These are phyloP conservation scores for Nelumbo lutea DNA, from an alignment of 164 flowering plant species.

Conservation along the genomic window DNA sequence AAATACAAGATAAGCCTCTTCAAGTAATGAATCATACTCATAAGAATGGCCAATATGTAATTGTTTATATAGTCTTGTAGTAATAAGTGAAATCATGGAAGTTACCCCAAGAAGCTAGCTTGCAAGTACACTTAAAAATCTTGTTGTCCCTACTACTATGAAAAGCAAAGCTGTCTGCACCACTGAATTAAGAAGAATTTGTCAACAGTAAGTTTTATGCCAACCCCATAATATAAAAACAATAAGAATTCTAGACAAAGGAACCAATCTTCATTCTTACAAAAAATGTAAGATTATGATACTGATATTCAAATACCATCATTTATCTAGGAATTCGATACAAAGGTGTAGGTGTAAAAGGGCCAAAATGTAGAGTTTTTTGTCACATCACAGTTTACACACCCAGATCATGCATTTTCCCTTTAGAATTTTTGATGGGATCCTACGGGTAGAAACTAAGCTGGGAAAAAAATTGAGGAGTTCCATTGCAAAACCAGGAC, in stretches of 20 bases:
- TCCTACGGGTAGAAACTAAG: too few species aligned
- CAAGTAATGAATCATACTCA: too few species aligned
- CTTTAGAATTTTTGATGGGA: too few species aligned
- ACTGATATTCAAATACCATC: too few species aligned
- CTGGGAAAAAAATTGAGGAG: too few species aligned
- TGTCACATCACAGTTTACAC: not conserved
- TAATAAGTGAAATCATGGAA: not conserved
- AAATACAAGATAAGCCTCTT: too few species aligned
- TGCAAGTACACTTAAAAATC: conserved; percentile 73
- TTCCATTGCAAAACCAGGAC: not conserved
- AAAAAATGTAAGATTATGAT: too few species aligned
- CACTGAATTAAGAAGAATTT: conserved; percentile 48
- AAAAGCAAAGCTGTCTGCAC: conserved; percentile 97
- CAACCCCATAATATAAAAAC: not conserved
- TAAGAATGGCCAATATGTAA: too few species aligned
- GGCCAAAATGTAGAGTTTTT: not conserved
- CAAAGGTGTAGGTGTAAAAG: not conserved
- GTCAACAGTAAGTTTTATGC: conserved; percentile 11
- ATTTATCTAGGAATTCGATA: too few species aligned
- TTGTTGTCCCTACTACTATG: conserved; percentile 91
- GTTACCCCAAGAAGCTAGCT: conserved; percentile 98
- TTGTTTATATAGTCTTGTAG: too few species aligned
- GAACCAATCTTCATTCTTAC: too few species aligned
- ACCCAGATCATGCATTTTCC: not conserved
- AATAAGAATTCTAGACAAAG: too few species aligned